phyloP scores from a whole-genome alignment of 1,284 basidiomycete genomes.

The Ceratobasidium sp. region DNA sequence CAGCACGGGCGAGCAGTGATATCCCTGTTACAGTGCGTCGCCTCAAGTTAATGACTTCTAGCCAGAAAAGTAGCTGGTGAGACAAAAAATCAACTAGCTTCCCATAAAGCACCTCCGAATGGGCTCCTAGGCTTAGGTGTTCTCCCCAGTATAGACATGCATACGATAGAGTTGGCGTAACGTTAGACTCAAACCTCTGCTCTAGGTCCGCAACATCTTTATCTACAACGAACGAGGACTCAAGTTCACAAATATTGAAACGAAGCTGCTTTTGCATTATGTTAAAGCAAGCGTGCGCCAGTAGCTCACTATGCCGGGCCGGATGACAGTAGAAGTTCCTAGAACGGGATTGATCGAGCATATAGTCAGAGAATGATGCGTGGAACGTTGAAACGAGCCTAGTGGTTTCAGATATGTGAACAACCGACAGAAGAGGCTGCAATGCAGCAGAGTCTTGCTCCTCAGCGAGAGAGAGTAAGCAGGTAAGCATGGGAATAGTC shows the following conservation, averaged over 20 bases:
- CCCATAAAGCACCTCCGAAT: not conserved
- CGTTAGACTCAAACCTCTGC: not conserved
- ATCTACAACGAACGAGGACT: not conserved
- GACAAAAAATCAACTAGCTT: not conserved
- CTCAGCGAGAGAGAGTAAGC: not conserved
- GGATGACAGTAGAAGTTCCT: not conserved
- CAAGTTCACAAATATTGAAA: conserved; percentile 19
- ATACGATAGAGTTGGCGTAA: not conserved
- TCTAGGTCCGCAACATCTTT: not conserved
- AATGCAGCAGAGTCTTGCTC: not conserved
- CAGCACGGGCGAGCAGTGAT: not conserved
- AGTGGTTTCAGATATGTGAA: not conserved
- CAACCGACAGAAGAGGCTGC: not conserved
- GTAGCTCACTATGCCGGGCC: not conserved
- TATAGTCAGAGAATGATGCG: not conserved
- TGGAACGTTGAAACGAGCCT: not conserved
- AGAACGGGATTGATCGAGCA: not conserved
- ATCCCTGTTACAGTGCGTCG: not conserved
- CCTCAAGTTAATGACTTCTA: conserved; percentile 3
- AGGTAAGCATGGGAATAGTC: not conserved
- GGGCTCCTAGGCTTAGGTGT: not conserved
- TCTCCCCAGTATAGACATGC: not conserved
- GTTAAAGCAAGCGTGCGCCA: not conserved
- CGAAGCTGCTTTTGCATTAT: not conserved
- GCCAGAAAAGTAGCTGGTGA: not conserved